phyloP scores from a whole-genome alignment of 352 stramenopile species.

The Blastocystis sp. region DNA sequence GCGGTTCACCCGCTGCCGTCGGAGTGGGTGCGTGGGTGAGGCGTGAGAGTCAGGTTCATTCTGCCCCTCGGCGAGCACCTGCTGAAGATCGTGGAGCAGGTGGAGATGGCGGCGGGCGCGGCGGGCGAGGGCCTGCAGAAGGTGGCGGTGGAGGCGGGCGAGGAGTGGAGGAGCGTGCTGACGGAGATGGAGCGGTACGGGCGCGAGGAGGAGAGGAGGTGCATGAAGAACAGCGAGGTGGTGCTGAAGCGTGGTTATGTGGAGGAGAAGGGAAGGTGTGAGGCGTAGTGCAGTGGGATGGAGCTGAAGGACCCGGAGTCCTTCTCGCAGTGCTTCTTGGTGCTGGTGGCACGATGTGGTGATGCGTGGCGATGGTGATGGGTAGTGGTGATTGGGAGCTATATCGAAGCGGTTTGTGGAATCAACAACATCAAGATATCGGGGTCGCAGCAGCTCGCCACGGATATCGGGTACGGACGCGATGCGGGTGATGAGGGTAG shows the following conservation, averaged over 20 bases:
- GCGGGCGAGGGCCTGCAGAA: background rate
- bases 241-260: background rate
- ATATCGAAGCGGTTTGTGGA: background rate
- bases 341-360: conserved; percentile 1
- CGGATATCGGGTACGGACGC: conserved; percentile 4
- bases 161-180: background rate
- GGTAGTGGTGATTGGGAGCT: background rate
- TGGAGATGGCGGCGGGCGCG: background rate
- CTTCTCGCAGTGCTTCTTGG: conserved; percentile 13
- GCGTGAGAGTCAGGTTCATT: background rate
- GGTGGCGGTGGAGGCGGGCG: background rate
- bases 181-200: background rate
- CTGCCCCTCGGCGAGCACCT: conserved; percentile 29
- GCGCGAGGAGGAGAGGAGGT: background rate
- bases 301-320: background rate
- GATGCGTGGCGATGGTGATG: background rate
- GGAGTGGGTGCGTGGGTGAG: background rate
- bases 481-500: background rate
- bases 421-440: background rate
- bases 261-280: background rate
- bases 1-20: conserved; percentile 3
- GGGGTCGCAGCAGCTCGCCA: conserved; percentile 2
- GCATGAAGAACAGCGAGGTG: background rate
- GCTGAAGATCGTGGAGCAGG: conserved; percentile 21
- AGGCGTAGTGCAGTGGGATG: background rate